phyloP scores from a whole-genome alignment of 2,329 filamentous ascomycete species.

The Epichloe gansuensis region DNA sequence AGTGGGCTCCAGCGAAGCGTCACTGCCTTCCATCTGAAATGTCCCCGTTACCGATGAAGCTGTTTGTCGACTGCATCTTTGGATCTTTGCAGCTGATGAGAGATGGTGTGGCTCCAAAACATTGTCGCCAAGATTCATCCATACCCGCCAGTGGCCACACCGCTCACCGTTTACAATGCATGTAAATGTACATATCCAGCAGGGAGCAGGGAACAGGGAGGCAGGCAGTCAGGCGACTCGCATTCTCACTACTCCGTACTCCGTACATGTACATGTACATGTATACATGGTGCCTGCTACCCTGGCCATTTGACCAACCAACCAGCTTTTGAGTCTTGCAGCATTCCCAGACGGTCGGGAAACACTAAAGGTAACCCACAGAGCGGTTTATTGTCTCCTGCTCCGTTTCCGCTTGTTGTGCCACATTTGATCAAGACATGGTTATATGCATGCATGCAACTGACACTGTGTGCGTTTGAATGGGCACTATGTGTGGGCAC shows the following conservation, averaged over 20 bases:
- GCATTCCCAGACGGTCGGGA: slow-evolving; percentile 23
- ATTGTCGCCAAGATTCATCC: not conserved
- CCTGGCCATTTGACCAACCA: not conserved
- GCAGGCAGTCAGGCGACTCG: not conserved
- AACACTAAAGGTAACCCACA: slow-evolving; percentile 17
- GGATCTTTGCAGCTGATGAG: not conserved
- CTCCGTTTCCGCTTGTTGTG: slow-evolving; percentile 12
- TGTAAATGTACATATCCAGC: not conserved
- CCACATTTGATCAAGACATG: slow-evolving; percentile 10
- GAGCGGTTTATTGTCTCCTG: slow-evolving; percentile 15
- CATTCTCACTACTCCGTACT: not conserved
- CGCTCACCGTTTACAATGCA: not conserved
- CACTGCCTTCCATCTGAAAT: too few species aligned
- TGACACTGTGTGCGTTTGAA: too few species aligned
- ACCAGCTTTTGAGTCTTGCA: slow-evolving; percentile 15
- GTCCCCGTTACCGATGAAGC: too few species aligned
- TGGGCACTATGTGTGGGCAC: too few species aligned
- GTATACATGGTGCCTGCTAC: not conserved
- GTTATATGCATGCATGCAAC: not conserved
- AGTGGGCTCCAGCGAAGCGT: too few species aligned
- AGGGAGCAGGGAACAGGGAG: not conserved
- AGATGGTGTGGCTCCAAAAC: not conserved
- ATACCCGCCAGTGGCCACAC: not conserved
- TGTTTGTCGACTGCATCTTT: not conserved
- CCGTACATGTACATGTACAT: too few species aligned